These are phyloP conservation scores for Termitomyces sp. DNA, from an alignment of 768 basidiomycete genomes.

Conservation along the genomic window DNA sequence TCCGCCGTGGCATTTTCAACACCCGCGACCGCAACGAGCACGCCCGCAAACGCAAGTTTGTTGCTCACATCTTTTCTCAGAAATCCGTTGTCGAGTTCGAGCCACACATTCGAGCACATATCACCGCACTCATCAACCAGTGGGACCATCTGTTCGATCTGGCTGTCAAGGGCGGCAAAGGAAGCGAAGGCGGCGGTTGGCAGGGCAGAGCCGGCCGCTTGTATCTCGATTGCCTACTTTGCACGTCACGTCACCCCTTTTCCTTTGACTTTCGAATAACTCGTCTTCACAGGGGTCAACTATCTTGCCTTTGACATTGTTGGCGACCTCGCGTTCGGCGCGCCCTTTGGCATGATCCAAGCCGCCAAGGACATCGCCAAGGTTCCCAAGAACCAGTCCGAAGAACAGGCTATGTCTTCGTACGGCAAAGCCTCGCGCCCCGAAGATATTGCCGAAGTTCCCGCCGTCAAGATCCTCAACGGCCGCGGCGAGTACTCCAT, in stretches of 20 bases:
- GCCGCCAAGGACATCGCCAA: conserved; percentile 68
- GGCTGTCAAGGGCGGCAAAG: conserved; percentile 50
- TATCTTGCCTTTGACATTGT: conserved; percentile 67
- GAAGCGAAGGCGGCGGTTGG: conserved; percentile 64
- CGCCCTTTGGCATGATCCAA: conserved; percentile 84
- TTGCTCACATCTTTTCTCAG: conserved; percentile 79
- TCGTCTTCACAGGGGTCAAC: conserved; percentile 35
- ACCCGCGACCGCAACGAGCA: conserved; percentile 75
- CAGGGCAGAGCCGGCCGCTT: conserved; percentile 53
- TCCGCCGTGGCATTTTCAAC: conserved; percentile 70
- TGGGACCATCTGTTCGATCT: conserved; percentile 67
- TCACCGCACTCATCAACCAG: conserved; percentile 55
- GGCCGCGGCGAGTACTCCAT: conserved; percentile 85
- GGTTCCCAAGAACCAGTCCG: conserved; percentile 52
- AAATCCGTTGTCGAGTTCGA: conserved; percentile 87
- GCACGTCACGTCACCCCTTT: conserved; percentile 38
- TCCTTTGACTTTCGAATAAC: not conserved
- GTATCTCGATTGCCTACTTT: conserved; percentile 73
- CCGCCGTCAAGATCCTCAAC: conserved; percentile 83
- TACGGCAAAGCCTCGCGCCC: conserved; percentile 38
- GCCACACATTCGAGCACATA: conserved; percentile 61
- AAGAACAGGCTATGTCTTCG: conserved; percentile 45
- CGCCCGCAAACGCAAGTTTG: conserved; percentile 86
- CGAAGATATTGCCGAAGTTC: conserved; percentile 49
- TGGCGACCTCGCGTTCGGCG: conserved; percentile 83